Base-by-base conservation (phyloP, 2,329 filamentous ascomycete genomes). In the Colletotrichum sp. region DNA sequence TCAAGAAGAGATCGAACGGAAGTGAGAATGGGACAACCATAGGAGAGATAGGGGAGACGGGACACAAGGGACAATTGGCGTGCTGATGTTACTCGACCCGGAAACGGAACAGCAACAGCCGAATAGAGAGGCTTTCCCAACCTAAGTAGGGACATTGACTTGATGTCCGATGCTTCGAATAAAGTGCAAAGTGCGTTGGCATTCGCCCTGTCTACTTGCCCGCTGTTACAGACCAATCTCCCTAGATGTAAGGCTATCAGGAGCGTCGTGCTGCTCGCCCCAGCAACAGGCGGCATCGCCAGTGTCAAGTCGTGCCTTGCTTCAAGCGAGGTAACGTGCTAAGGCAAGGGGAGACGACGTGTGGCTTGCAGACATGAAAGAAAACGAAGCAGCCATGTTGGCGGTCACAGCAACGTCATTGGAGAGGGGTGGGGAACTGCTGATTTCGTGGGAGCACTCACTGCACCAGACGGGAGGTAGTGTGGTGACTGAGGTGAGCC, bases 341-440 rank as follows among this genome's bases (percentile, higher is more conserved):
- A 8, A 52, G 16, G 27, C 39, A 66, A 29, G 39, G 39, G 52
- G 16, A 66, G 36, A 19, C n/a, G 25, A n/a, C 34, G 13, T 62
- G 67, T 70, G 68, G 68, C 57, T 70, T 70, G 57, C 27, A 55
- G 39, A 63, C 55, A 36, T 59, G 32, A 64, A 64, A 76, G 63
- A 44, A 57, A 63, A 36, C 52, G 63, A 67, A 67, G 49, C 62
- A 66, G 34, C 71, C 67, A 39, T 32, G 57, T 64, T 69, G 71
- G 70, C 65, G 71, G 73, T 73, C 73, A 76, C 74, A 25, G 64
- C 36, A 76, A 76, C 70, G 74, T 76, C 74, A 76, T 76, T 74
- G 74, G 70, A 65, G 44, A 49, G 70, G 32, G 44, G 74, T 69
- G 74, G 71, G 49, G 22, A n/a, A 36, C 49, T 61, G 44, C 61